Evolutionary conservation across 75 land plant genomes (phyloP), one percentile per base, ranked within the genome.

Genomic region (Chamaecyparis obtusa): DNA sequence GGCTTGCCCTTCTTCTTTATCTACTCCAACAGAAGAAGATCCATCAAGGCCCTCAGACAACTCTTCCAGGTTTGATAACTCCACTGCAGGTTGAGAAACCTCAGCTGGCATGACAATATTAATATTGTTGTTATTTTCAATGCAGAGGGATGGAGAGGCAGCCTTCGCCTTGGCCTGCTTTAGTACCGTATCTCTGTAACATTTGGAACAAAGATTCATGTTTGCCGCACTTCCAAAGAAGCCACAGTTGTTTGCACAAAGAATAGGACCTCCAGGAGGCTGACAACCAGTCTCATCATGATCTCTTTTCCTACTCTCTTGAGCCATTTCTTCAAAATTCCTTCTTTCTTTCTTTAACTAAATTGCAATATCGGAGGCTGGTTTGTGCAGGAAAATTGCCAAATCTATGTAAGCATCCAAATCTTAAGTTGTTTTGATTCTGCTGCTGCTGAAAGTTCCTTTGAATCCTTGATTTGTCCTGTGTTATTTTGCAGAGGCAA

Each of bases 171-270:
- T 95, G 33, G 96, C 93, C 71, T 95, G 96, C 85, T 96, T 94
- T 90, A 96, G 43, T 11, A 96, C 84, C 60, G 78, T 44, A 41
- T 97, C 96, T 85, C 93, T 92, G 91, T 98, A 92, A 86, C 99
- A 98, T 86, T 93, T 94, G 55, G 99, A 98, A 82, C 99, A 98
- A 90, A 98, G 86, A 43, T 97, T 94, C 95, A 93, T 94, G 10
- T 97, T 98, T 9, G 95, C 95, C 0, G 93, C 91, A 85, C 97
- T 97, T 33, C 99, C 99, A 89, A 98, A 98, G 91, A 97, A 98
- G 54, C 99, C 99, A 89, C 99, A 98, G 84, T 98, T 96, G 88
- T 96, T 97, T 30, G 91, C 84, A 91, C 99, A 97, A 49, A 95
- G 90, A n/a, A 95, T 92, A 19, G 99, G 99, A 1, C 95, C 95